Base-by-base conservation (phyloP, 1,284 basidiomycete species). In the Apiotrichum laibachii region DNA sequence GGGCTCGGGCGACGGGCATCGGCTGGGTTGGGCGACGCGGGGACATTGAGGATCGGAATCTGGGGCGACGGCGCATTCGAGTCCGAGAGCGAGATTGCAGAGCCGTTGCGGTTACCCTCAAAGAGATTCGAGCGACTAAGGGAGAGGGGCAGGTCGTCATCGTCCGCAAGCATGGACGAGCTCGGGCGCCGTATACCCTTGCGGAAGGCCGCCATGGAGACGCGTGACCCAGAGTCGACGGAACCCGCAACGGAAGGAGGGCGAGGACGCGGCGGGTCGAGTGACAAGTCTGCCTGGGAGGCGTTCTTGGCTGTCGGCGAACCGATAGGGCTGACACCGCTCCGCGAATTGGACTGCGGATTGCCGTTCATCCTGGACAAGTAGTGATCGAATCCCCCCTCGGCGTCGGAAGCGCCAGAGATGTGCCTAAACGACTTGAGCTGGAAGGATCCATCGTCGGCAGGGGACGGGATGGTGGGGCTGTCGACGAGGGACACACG, bases 391-490 rank as follows among this genome's bases (percentile, higher is more conserved):
- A 59, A 43, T 1, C 48, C 55, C 10, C 48, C 57, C n/a, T 60
- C 62, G 10, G 60, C 56, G 31, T 62, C 60, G 1, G 60, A 62
- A 2, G 62, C 60, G 55, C 73, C 72, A 5, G 74, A 75, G 15
- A 78, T 68, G 58, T 78, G 77, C 13, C 77, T 67, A 57, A 78
- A 78, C 2, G 68, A 65, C 55, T 67, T 72, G 42, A 78, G 69
- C 57, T 73, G 72, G 65, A 78, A 78, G 1, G 71, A 72, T 2
- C 70, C 67, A 42, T 75, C 72, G 55, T 77, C 75, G 11, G 46
- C 42, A 12, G 48, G 34, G 2, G 64, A n/a, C n/a, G n/a, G n/a
- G n/a, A n/a, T 12, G 42, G 42, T 9, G 56, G 52, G 13, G 47
- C 56, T 1, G 45, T 73, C 71, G 16, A 53, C 58, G 13, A 71